Evolutionary conservation across 2,329 filamentous ascomycete genomes (phyloP).

Genomic region (Diaporthe eres): DNA sequence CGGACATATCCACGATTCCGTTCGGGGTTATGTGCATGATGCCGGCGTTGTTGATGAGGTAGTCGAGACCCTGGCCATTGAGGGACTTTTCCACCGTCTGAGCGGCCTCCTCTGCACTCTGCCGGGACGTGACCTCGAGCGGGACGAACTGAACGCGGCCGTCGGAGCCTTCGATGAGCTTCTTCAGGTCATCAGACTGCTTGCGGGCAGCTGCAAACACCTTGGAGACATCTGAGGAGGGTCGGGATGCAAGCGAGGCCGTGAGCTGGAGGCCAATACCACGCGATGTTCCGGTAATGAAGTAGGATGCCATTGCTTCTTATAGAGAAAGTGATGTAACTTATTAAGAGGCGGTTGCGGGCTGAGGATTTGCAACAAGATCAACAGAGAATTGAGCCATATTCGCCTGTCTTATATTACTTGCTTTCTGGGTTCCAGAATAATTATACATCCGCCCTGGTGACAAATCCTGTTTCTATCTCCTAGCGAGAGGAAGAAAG

Average conservation of each 20-base stretch:
- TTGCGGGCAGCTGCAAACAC: conserved; percentile 58
- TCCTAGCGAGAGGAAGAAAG: background rate
- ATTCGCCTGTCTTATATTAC: background rate
- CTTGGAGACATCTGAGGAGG: conserved; percentile 18
- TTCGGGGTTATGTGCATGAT: background rate
- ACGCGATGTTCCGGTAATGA: conserved; percentile 6
- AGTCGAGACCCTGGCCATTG: conserved; percentile 58
- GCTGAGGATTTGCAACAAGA: background rate
- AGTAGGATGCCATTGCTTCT: background rate
- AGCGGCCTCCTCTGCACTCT: conserved; percentile 53
- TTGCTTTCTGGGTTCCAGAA: too few relatives aligned
- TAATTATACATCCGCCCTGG: too few relatives aligned
- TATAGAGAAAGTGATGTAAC: background rate
- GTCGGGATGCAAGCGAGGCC: background rate
- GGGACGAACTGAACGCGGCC: conserved; percentile 54
- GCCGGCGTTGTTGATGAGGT: conserved; percentile 48
- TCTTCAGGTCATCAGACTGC: conserved; percentile 51
- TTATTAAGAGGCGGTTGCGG: background rate
- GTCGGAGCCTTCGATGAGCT: conserved; percentile 51
- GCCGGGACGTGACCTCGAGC: conserved; percentile 54
- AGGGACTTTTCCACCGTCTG: conserved; percentile 51
- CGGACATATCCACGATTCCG: background rate
- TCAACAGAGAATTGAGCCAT: background rate
- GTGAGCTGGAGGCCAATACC: background rate
- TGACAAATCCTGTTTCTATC: background rate